Evolutionary conservation across 495 filamentous ascomycete species (phyloP).

Genomic region (Penicillium paxilli): DNA sequence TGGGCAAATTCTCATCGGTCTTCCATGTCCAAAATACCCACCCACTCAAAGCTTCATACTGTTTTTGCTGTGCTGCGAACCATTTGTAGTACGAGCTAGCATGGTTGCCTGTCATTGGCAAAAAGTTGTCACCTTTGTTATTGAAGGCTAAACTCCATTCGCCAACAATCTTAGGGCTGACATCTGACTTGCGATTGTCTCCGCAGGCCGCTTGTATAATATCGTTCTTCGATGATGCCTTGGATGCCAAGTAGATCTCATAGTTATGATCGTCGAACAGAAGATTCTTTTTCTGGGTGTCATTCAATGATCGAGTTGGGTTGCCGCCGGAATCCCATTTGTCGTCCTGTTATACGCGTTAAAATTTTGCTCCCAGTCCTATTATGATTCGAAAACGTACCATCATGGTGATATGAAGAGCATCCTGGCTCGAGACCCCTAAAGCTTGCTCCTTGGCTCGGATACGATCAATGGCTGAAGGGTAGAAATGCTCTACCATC

Average conservation of each 20-base stretch:
- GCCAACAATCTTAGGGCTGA: constrained; percentile 3
- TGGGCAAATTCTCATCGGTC: constrained; percentile 1
- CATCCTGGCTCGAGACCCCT: not conserved
- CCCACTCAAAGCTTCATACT: constrained; percentile 2
- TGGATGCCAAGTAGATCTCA: not conserved
- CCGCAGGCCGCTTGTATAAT: not conserved
- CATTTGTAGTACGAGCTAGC: not conserved
- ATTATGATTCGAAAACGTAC: not conserved
- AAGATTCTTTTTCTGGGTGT: not conserved
- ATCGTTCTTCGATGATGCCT: not conserved
- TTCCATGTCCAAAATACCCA: constrained; percentile 10
- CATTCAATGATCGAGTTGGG: not conserved
- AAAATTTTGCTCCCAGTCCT: not conserved
- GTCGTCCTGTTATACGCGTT: not conserved
- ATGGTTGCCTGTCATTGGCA: not conserved
- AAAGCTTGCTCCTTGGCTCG: not conserved
- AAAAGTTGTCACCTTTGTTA: constrained; percentile 2
- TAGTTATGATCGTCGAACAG: constrained; percentile 4
- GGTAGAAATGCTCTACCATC: not conserved
- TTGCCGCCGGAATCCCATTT: constrained; percentile 2
- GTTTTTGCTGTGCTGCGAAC: constrained; percentile 1
- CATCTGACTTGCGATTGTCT: not conserved
- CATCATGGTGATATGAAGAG: not conserved
- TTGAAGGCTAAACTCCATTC: constrained; percentile 7
- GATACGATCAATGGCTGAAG: not conserved